phyloP scores from a whole-genome alignment of 1,139 yeast genomes.

The Hanseniaspora uvarum region DNA sequence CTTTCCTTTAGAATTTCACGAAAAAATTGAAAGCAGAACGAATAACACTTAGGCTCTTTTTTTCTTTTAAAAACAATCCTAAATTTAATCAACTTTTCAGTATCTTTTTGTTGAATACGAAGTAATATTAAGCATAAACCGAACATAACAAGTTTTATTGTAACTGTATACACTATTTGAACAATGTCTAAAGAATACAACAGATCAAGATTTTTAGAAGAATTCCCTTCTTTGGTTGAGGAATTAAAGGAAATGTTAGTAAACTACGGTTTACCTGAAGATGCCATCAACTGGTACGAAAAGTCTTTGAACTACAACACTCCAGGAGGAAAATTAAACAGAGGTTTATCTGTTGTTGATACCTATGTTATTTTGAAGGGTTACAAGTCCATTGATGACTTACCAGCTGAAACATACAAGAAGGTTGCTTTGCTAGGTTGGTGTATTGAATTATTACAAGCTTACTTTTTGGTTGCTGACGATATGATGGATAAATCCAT shows the following conservation, averaged over 20 bases:
- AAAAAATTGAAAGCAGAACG: no score
- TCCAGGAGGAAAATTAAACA: constrained; percentile 92
- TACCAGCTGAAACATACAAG: constrained; percentile 60
- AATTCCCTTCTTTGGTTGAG: constrained; percentile 67
- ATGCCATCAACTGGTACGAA: constrained; percentile 80
- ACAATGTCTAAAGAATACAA: constrained; percentile 29
- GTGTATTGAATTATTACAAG: constrained; percentile 91
- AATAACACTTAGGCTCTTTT: neutral
- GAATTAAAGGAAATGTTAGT: constrained; percentile 59
- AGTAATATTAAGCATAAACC: no score
- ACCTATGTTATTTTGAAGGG: constrained; percentile 73
- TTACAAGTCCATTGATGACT: constrained; percentile 47
- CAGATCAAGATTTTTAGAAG: constrained; percentile 56
- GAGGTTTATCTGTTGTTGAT: constrained; percentile 92
- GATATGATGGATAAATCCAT: constrained; percentile 97
- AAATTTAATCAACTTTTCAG: no score
- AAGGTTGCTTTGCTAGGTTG: constrained; percentile 88
- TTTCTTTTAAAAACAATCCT: neutral
- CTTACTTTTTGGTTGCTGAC: constrained; percentile 93
- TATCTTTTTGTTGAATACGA: no score
- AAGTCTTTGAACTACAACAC: constrained; percentile 72
- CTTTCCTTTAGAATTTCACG: no score
- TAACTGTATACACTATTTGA: neutral
- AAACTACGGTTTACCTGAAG: constrained; percentile 71
- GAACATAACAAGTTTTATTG: no score